These are phyloP conservation scores for Ambrosia hybrid DNA, from an alignment of 140 eudicot genomes.

Conservation along the genomic window DNA sequence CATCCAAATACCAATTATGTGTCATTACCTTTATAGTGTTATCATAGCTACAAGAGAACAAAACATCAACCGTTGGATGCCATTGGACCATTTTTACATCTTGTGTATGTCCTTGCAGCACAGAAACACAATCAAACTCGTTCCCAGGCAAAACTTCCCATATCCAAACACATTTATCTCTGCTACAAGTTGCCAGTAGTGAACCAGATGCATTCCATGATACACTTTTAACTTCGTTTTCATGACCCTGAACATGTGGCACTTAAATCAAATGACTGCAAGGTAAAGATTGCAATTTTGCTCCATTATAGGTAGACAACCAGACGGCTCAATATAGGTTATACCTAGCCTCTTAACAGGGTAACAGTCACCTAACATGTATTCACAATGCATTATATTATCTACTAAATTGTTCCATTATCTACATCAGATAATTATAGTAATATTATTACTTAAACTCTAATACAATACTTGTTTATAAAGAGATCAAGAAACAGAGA, in stretches of 20 bases:
- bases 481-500: too few species aligned
- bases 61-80: slow-evolving; percentile 77
- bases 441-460: too few species aligned
- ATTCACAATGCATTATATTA: too few species aligned
- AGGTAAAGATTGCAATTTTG: neutral
- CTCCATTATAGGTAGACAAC: too few species aligned
- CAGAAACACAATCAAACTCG: slow-evolving; percentile 83
- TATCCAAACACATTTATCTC: slow-evolving; percentile 97
- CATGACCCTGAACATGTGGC: slow-evolving; percentile 68
- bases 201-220: slow-evolving; percentile 98
- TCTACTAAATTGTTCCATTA: too few species aligned
- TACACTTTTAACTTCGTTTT: slow-evolving; percentile 94
- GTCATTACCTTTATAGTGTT: slow-evolving; percentile 76
- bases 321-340: too few species aligned
- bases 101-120: slow-evolving; percentile 93
- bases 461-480: too few species aligned
- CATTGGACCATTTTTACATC: slow-evolving; percentile 98
- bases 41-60: slow-evolving; percentile 94
- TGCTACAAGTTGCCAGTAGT: slow-evolving; percentile 84
- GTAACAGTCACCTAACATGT: too few species aligned
- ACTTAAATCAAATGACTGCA: slow-evolving; percentile 7
- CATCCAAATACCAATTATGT: neutral
- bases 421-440: too few species aligned
- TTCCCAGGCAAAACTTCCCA: slow-evolving; percentile 90
- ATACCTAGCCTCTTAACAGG: too few species aligned